A percentile compares a stretch with the other conserved stretches of the same genome.
Evolutionary conservation across 257 asterid genomes (phyloP).

Genomic region (Jaltomata sinuosa): DNA sequence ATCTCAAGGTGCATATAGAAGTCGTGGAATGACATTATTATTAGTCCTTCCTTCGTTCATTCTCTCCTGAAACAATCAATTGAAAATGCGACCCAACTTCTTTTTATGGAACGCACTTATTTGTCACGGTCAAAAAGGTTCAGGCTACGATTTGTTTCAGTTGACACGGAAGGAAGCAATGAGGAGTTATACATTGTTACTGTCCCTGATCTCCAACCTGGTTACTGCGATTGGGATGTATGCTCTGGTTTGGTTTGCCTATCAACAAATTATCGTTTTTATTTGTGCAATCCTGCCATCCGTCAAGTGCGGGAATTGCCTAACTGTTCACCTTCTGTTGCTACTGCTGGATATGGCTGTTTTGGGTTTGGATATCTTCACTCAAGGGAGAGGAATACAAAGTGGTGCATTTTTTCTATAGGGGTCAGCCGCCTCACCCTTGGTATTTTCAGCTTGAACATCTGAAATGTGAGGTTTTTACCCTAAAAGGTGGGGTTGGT

Average conservation of each 20-base stretch:
- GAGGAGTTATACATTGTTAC: not conserved
- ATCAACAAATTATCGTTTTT: not conserved
- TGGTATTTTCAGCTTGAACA: not conserved
- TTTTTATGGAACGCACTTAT: not conserved
- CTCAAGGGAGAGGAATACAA: not conserved
- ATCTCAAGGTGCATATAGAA: not conserved
- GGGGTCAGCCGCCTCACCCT: not conserved
- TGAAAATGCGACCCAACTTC: not conserved
- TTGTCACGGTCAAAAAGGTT: not conserved
- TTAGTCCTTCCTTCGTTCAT: not conserved
- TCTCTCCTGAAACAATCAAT: not conserved
- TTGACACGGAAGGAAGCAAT: not conserved
- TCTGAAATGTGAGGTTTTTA: not conserved
- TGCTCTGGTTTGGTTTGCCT: not conserved
- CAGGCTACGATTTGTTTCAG: not conserved
- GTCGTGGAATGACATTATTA: not conserved
- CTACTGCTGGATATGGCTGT: not conserved
- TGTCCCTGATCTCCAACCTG: not conserved
- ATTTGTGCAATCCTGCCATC: not conserved
- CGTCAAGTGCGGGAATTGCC: not conserved
- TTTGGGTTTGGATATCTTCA: not conserved
- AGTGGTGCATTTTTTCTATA: not conserved
- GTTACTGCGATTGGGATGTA: rapidly evolving
- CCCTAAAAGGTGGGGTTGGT: not conserved
- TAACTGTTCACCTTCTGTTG: not conserved